Evolutionary conservation across 2,329 filamentous ascomycete species (phyloP).

Genomic region (Beauveria bassiana): DNA sequence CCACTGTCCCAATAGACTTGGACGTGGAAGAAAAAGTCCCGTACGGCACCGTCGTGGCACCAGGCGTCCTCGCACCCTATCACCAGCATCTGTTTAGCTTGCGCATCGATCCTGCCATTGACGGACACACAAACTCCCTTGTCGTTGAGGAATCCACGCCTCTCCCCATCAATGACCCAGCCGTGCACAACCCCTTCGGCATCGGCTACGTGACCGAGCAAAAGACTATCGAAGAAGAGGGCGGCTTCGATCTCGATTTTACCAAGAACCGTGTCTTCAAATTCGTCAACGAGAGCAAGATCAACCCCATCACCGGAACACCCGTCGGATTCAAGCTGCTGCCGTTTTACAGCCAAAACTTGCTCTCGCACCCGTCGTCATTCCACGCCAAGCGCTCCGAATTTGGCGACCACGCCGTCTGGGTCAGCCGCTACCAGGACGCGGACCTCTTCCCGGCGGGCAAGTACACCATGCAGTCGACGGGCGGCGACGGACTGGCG

Average conservation of each 20-base stretch:
- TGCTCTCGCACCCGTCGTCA: conserved; percentile 32
- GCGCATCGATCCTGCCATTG: conserved; percentile 57
- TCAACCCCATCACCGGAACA: conserved; percentile 35
- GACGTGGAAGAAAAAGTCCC: conserved; percentile 40
- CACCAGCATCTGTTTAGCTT: conserved; percentile 63
- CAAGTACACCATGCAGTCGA: conserved; percentile 40
- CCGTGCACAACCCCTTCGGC: conserved; percentile 44
- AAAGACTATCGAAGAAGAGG: conserved; percentile 33
- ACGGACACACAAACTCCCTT: conserved; percentile 50
- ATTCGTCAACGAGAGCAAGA: conserved; percentile 36
- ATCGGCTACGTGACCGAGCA: conserved; percentile 36
- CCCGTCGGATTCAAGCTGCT: conserved; percentile 40
- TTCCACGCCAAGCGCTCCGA: conserved; percentile 33
- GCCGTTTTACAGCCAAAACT: conserved; percentile 37
- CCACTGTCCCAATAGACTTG: conserved; percentile 38
- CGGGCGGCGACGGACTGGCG: conserved; percentile 28
- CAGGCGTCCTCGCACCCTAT: conserved; percentile 55
- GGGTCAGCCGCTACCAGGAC: conserved; percentile 37
- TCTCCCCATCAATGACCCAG: conserved; percentile 35
- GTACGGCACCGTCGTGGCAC: conserved; percentile 54
- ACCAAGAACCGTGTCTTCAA: conserved; percentile 41
- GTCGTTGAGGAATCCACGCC: conserved; percentile 29
- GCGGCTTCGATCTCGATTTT: conserved; percentile 42
- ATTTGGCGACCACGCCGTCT: conserved; percentile 36
- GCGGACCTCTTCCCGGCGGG: conserved; percentile 36